These are phyloP conservation scores for Paxillus rubicundulus DNA, from an alignment of 768 basidiomycete species.

Conservation along the genomic window DNA sequence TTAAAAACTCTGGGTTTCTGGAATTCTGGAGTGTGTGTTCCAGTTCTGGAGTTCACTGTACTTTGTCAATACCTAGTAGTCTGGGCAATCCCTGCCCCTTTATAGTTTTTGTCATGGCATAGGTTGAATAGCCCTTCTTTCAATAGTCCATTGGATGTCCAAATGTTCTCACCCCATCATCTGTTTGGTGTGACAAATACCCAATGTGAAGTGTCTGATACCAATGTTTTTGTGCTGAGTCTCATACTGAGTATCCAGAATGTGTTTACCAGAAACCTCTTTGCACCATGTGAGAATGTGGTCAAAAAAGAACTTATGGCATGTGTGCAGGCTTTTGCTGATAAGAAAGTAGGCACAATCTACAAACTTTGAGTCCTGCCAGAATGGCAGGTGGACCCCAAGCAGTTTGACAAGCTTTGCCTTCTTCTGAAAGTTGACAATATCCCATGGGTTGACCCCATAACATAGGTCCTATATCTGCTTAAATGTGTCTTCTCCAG, in stretches of 20 bases:
- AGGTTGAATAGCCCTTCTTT: no score
- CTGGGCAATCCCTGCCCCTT: no score
- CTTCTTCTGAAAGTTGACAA: slow-evolving; percentile 20
- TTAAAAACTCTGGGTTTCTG: no score
- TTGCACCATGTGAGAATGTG: slow-evolving; percentile 11
- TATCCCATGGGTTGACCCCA: slow-evolving; percentile 22
- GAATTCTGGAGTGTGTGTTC: no score
- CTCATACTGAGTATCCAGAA: not conserved
- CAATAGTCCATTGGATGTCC: slow-evolving; percentile 37
- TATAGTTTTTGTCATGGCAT: no score
- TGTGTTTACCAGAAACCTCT: not conserved
- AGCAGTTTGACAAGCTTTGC: not conserved
- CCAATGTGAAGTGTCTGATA: slow-evolving; percentile 37
- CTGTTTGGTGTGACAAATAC: slow-evolving; percentile 39
- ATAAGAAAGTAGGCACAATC: not conserved
- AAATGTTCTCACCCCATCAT: slow-evolving; percentile 40
- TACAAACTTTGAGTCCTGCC: not conserved
- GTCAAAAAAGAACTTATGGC: no score
- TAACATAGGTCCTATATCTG: not conserved
- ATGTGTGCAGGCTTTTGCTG: slow-evolving; percentile 8
- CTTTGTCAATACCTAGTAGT: no score
- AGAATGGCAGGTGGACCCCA: no score
- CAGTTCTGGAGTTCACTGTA: no score
- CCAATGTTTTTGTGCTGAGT: slow-evolving; percentile 14
- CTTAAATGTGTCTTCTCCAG: no score